Percentiles rank a stretch among this genome's conserved stretches.
Evolutionary conservation across 2,329 filamentous ascomycete genomes (phyloP).

Genomic region (Sporothrix euskadiensis): DNA sequence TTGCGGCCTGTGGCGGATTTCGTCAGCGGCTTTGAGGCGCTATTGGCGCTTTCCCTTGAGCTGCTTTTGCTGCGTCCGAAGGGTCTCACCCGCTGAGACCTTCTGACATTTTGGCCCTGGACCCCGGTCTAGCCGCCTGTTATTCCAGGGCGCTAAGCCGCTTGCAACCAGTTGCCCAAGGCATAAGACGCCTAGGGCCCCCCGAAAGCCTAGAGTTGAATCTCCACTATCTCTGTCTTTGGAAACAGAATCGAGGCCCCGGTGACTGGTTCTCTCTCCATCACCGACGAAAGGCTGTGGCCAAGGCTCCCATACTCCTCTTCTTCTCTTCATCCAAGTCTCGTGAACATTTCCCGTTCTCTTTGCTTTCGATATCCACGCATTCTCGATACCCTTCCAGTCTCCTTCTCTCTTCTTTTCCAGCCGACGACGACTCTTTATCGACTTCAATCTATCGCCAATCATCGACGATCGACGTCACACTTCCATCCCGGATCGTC

Average conservation of each 20-base stretch:
- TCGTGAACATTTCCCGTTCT: neutral
- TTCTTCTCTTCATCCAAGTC: neutral
- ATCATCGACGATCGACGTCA: neutral
- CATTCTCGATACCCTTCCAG: neutral
- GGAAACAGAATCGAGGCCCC: conserved; percentile 5
- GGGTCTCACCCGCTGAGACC: conserved; percentile 10
- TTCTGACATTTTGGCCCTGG: neutral
- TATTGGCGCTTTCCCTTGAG: neutral
- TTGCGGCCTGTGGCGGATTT: neutral
- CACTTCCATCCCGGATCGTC: neutral
- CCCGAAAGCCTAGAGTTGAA: no score
- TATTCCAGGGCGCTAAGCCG: conserved; percentile 13
- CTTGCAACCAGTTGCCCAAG: conserved; percentile 10
- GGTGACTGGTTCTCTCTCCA: neutral
- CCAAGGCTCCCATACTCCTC: conserved; percentile 9
- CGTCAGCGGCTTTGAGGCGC: neutral
- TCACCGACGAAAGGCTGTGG: neutral
- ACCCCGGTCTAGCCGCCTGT: neutral
- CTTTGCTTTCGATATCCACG: neutral
- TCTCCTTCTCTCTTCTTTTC: neutral
- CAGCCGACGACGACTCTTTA: neutral
- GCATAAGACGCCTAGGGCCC: no score
- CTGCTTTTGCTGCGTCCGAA: neutral
- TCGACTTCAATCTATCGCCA: neutral
- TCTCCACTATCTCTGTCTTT: conserved; percentile 23